Evolutionary conservation across 306 rosid species (phyloP).

Genomic region (Astragalus glycyphyllos): DNA sequence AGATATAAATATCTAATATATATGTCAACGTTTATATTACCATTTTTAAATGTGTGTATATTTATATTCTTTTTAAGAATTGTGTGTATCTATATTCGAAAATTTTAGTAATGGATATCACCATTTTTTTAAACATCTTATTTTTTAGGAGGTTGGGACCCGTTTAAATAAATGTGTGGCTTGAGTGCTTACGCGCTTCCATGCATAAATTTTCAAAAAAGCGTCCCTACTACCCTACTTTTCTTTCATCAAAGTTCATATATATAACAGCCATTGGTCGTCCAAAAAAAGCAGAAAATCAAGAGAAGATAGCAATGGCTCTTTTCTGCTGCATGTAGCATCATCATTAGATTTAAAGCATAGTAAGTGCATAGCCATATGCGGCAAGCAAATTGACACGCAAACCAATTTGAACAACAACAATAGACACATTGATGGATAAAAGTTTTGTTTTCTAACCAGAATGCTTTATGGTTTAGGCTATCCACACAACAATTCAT

Average conservation of each 20-base stretch:
- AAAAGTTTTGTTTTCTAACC: too few species aligned
- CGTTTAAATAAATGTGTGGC: background rate
- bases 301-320: background rate
- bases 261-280: conserved; percentile 1
- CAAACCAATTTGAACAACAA: conserved; percentile 29
- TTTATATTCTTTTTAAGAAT: too few species aligned
- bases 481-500: too few species aligned
- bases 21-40: too few species aligned
- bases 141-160: background rate
- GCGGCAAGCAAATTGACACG: conserved; percentile 21
- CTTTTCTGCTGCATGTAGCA: background rate
- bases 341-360: background rate
- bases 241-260: background rate
- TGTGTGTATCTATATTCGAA: too few species aligned
- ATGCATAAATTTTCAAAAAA: background rate
- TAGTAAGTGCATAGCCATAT: conserved; percentile 15
- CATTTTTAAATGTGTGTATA: too few species aligned
- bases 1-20: too few species aligned
- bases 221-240: background rate
- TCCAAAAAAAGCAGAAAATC: too few species aligned
- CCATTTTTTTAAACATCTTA: background rate
- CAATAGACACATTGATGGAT: too few species aligned
- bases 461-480: too few species aligned
- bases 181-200: conserved; percentile 13
- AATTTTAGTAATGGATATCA: too few species aligned